phyloP scores from a whole-genome alignment of 2,329 filamentous ascomycete species.

The Dactylellina haptotyla region DNA sequence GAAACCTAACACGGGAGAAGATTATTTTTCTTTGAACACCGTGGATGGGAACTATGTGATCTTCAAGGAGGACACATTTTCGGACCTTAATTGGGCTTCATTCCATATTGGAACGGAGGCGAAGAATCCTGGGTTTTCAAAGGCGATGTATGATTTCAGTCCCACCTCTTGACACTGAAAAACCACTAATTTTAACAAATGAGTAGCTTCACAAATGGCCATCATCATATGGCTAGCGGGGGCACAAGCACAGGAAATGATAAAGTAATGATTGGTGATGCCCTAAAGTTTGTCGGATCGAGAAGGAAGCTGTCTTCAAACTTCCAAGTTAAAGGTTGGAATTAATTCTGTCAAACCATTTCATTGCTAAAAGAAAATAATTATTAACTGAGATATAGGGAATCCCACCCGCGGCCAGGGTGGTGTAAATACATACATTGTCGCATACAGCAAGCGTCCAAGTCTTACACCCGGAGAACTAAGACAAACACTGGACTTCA shows the following conservation, averaged over 20 bases:
- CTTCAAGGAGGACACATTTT: neutral
- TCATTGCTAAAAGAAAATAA: neutral
- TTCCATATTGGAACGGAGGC: constrained; percentile 1
- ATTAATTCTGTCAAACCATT: neutral
- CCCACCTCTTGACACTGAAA: neutral
- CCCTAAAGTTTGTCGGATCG: neutral
- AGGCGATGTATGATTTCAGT: constrained; percentile 6
- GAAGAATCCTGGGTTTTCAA: neutral
- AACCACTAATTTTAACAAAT: neutral
- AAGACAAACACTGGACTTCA: neutral
- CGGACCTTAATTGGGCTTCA: neutral
- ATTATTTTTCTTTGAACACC: constrained; percentile 16
- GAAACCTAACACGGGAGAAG: neutral
- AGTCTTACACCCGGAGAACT: neutral
- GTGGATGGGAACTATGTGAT: constrained; percentile 4
- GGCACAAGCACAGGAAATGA: neutral
- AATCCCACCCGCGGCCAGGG: neutral
- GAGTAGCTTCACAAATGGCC: neutral
- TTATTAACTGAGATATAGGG: neutral
- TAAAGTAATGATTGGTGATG: neutral
- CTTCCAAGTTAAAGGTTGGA: neutral
- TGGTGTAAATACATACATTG: neutral
- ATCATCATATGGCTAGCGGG: neutral
- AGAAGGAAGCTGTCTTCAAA: neutral
- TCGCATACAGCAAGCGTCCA: neutral